Evolutionary conservation across 2,329 filamentous ascomycete species (phyloP).

Genomic region (Xylaria sp.): DNA sequence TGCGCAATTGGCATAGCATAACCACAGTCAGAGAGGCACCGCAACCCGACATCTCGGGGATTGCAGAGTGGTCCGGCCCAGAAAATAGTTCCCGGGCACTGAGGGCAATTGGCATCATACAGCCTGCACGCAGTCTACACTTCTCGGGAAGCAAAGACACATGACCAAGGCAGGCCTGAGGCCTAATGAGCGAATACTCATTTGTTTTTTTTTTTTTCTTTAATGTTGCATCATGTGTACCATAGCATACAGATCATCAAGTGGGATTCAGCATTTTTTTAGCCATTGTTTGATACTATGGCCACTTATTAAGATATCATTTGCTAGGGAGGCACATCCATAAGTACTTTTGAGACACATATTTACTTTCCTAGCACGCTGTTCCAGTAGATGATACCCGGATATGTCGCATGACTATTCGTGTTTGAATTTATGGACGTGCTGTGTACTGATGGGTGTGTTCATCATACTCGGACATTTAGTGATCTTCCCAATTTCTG

Average conservation of each 20-base stretch:
- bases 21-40: not conserved
- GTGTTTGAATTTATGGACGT: not conserved
- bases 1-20: not conserved
- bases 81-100: not conserved
- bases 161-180: not conserved
- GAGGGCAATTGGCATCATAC: not conserved
- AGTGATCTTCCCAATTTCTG: no score
- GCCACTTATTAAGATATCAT: not conserved
- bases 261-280: constrained; percentile 1
- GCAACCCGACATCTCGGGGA: not conserved
- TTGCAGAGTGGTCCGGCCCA: not conserved
- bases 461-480: not conserved
- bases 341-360: constrained; percentile 10
- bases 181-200: not conserved
- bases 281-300: not conserved
- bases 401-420: not conserved
- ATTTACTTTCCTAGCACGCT: not conserved
- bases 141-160: not conserved
- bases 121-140: not conserved
- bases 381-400: not conserved
- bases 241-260: not conserved
- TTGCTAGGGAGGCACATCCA: not conserved
- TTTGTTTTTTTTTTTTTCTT: constrained; percentile 16
- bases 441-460: not conserved
- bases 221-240: constrained; percentile 15